Evolutionary conservation across 768 basidiomycete genomes (phyloP).

Genomic region (Aureoboletus auriporus): DNA sequence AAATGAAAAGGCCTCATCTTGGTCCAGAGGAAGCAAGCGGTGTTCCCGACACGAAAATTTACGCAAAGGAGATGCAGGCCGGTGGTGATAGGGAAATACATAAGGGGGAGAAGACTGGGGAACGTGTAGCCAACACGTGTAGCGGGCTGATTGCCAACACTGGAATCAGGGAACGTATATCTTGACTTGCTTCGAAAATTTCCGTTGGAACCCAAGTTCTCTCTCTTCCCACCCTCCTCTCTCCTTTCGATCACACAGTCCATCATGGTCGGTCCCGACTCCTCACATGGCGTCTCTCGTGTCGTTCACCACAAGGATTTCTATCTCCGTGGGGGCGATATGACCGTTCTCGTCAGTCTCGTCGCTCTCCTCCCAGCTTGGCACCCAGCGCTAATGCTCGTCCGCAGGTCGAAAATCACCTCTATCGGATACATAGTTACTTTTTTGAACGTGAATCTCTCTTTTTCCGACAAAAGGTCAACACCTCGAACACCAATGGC

Average conservation of each 20-base stretch:
- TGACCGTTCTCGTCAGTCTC: constrained; percentile 49
- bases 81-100: constrained; percentile 17
- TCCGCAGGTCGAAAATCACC: constrained; percentile 50
- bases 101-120: constrained; percentile 13
- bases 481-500: constrained; percentile 29
- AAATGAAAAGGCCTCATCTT: neutral
- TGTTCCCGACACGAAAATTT: constrained; percentile 18
- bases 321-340: constrained; percentile 56
- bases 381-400: constrained; percentile 10
- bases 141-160: constrained; percentile 17
- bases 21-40: constrained; percentile 1
- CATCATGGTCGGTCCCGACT: constrained; percentile 24
- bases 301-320: constrained; percentile 40
- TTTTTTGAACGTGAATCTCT: constrained; percentile 62
- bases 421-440: constrained; percentile 56
- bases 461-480: constrained; percentile 39
- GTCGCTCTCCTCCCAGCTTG: neutral
- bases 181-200: constrained; percentile 35
- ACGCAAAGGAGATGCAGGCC: constrained; percentile 24
- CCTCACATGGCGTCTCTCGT: constrained; percentile 25
- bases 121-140: constrained; percentile 38
- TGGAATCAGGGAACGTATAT: constrained; percentile 32
- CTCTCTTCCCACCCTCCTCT: constrained; percentile 26
- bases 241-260: constrained; percentile 20
- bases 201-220: constrained; percentile 29